Evolutionary conservation across 768 basidiomycete species (phyloP).

Genomic region (Xanthoconium purpureum): DNA sequence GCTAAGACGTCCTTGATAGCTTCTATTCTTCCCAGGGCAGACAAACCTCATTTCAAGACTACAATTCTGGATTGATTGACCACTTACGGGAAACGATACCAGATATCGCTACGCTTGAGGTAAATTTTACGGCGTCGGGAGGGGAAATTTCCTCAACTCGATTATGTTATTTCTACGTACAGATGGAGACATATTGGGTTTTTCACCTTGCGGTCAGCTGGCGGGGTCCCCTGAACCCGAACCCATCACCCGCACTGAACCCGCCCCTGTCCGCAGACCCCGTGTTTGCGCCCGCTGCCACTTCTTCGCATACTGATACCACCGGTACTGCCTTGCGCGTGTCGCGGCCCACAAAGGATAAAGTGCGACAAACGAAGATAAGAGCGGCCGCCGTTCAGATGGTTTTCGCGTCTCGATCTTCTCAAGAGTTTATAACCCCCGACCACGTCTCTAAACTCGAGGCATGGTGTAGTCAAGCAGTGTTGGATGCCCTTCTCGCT

Average conservation of each 20-base stretch:
- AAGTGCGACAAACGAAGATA: slow-evolving; percentile 38
- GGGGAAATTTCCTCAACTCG: not conserved
- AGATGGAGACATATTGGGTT: slow-evolving; percentile 88
- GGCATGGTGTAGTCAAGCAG: slow-evolving; percentile 56
- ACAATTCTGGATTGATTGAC: slow-evolving; percentile 62
- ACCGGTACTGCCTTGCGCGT: slow-evolving; percentile 1
- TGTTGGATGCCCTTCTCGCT: slow-evolving; percentile 53
- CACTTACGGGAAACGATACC: slow-evolving; percentile 47
- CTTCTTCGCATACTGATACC: slow-evolving; percentile 8
- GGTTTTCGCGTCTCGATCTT: slow-evolving; percentile 74
- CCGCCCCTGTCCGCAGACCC: slow-evolving; percentile 48
- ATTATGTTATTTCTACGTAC: not conserved
- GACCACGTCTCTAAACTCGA: slow-evolving; percentile 58
- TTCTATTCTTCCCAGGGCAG: slow-evolving; percentile 88
- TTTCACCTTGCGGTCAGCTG: slow-evolving; percentile 76
- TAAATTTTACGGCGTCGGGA: slow-evolving; percentile 20
- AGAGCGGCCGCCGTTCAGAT: slow-evolving; percentile 79
- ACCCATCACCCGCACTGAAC: slow-evolving; percentile 18
- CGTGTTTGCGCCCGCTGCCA: slow-evolving; percentile 31
- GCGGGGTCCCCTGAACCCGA: slow-evolving; percentile 36
- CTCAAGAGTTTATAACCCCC: slow-evolving; percentile 74
- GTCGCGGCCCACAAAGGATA: not conserved
- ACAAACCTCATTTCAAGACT: slow-evolving; percentile 75
- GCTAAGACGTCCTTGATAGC: slow-evolving; percentile 35
- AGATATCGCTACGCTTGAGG: slow-evolving; percentile 69